Evolutionary conservation across 176 grass and related monocot genomes (phyloP), one percentile per base, ranked within the genome.

Genomic region (Triticum urartu): DNA sequence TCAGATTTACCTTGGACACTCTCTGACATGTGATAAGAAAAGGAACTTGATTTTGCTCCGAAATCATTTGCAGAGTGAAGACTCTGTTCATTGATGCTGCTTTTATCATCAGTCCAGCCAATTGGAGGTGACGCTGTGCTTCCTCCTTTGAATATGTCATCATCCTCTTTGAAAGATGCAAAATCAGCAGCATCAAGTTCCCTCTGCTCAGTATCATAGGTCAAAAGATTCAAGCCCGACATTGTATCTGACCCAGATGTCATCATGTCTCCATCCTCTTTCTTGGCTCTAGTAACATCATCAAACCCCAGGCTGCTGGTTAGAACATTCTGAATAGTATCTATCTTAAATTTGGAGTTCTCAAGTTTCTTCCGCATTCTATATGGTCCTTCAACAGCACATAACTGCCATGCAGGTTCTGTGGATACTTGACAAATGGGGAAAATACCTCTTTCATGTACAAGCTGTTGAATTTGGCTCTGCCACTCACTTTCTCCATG

Each of bases 401-500:
- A 97, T 9, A 99, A 73, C 78, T 97, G 97, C 94, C 97, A 94
- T 17, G 85, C 87, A 78, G 97, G 90, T 81, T 97, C 85, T 35
- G 79, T 86, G 70, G 83, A 94, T 60, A 89, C 81, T 47, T 93
- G 90, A 0, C 74, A 82, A 79, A 99, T 77, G 28, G 97, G 94
- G 18, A 99, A 99, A 88, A 99, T 91, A 65, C 97, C 94, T 93
- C 94, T 96, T 89, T 94, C 97, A 26, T 99, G 97, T 15, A 97
- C 90, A 84, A 99, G 89, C 77, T 97, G 89, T 87, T 99, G 97
- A 74, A 99, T 70, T 77, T 99, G 97, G 82, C 80, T 90, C 81
- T 99, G 92, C 97, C 97, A 99, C 76, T 99, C 97, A 62, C 92
- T 96, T 91, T 99, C 97, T 79, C 90, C 94, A 88, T 99, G 97